Conservation (phyloP, 495 filamentous ascomycete species). For the Cryomyces antarcticus region DNA sequence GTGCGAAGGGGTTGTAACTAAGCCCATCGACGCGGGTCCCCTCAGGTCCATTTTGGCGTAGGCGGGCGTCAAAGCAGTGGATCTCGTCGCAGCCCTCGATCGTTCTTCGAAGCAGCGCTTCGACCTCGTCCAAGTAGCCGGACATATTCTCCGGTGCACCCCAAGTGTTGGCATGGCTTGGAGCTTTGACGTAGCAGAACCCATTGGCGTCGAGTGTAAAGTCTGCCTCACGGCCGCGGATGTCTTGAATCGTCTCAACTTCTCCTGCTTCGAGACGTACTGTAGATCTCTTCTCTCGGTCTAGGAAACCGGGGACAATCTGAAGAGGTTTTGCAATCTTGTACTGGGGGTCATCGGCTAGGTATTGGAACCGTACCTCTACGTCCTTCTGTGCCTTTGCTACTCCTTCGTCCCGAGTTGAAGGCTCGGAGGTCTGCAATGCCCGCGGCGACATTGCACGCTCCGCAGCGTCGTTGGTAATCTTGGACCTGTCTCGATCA, state of each 20-base stretch:
- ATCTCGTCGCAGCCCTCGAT: constrained; percentile 9
- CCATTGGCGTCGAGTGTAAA: constrained; percentile 8
- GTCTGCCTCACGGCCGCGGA: constrained; percentile 1
- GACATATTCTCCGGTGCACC: constrained; percentile 1
- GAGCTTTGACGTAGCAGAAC: constrained; percentile 6
- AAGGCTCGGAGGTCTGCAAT: too few relatives aligned
- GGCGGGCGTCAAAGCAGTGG: constrained; percentile 6
- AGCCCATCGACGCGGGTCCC: constrained; percentile 4
- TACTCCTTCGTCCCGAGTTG: too few relatives aligned
- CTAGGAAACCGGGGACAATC: constrained; percentile 5
- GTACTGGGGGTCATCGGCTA: too few relatives aligned
- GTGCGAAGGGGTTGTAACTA: constrained; percentile 8
- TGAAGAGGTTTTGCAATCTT: too few relatives aligned
- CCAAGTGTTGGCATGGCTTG: constrained; percentile 3
- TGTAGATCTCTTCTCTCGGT: constrained; percentile 2
- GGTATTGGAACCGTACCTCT: too few relatives aligned
- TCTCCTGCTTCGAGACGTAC: constrained; percentile 4
- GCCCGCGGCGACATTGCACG: too few relatives aligned
- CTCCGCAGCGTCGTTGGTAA: too few relatives aligned
- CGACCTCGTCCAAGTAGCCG: constrained; percentile 5
- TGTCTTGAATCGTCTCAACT: constrained; percentile 4
- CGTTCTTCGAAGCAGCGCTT: constrained; percentile 2
- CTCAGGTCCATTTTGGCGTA: constrained; percentile 5
- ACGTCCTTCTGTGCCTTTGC: too few relatives aligned
- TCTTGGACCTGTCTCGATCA: too few relatives aligned